Conservation (phyloP, 345 rosid genomes). For the Eutrema yunnanense region DNA sequence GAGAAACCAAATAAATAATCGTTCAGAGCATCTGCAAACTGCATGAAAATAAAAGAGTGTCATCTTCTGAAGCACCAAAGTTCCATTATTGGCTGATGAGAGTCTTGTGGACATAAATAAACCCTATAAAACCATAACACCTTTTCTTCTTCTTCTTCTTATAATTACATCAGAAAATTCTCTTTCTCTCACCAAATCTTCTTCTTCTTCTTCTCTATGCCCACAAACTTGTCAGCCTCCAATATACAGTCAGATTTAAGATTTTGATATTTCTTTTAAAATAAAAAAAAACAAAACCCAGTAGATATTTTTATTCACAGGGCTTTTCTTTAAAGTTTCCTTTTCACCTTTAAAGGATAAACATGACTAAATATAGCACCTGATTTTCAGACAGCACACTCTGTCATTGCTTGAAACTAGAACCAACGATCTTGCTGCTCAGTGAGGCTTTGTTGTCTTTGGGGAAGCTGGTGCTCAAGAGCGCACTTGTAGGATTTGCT, state of each 20-base stretch:
- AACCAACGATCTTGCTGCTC: conserved; percentile 51
- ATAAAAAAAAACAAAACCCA: conserved; percentile 11
- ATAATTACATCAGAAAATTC: conserved; percentile 17
- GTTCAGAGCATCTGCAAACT: neutral
- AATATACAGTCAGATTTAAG: conserved; percentile 27
- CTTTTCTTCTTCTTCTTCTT: neutral
- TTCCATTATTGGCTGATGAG: conserved; percentile 13
- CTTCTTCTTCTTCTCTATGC: conserved; percentile 1
- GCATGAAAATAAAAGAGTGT: conserved; percentile 4
- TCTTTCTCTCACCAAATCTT: conserved; percentile 20
- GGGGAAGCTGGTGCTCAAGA: conserved; percentile 47
- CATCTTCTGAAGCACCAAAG: conserved; percentile 8
- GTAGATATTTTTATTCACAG: conserved; percentile 23
- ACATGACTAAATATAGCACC: conserved; percentile 24
- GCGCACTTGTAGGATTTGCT: conserved; percentile 22
- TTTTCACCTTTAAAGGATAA: conserved; percentile 8
- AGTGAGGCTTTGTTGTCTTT: conserved; percentile 56
- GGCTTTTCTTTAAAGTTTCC: conserved; percentile 12
- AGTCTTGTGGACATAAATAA: neutral
- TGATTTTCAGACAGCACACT: conserved; percentile 20
- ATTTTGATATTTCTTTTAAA: conserved; percentile 5
- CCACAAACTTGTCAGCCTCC: conserved; percentile 27
- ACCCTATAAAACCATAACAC: neutral
- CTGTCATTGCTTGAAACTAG: conserved; percentile 60
- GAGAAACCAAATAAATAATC: neutral